These are phyloP conservation scores for Penicillium corylophilum DNA, from an alignment of 2,329 filamentous ascomycete species.

Conservation along the genomic window DNA sequence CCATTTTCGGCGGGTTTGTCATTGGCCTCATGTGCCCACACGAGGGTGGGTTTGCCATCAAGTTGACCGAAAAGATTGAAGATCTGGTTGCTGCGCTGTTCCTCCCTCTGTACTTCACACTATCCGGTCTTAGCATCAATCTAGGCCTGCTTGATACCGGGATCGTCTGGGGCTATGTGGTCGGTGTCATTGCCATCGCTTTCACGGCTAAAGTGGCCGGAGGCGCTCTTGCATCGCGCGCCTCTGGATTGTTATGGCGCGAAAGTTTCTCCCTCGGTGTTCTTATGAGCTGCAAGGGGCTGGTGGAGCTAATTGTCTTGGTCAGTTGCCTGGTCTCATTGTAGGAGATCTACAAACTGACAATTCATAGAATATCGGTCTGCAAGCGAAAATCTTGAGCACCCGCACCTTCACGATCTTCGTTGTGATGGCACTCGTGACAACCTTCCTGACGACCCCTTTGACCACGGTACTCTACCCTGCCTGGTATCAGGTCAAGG, in stretches of 20 bases:
- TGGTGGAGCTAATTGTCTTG: conserved; percentile 92
- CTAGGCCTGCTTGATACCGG: conserved; percentile 79
- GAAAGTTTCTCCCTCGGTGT: conserved; percentile 85
- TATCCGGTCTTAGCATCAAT: conserved; percentile 86
- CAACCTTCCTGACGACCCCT: conserved; percentile 80
- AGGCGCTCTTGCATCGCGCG: conserved; percentile 72
- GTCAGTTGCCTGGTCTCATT: conserved; percentile 43
- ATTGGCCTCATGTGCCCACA: conserved; percentile 87
- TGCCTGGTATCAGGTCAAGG: conserved; percentile 70
- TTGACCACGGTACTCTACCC: conserved; percentile 74
- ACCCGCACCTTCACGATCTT: conserved; percentile 86
- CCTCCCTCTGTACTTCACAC: conserved; percentile 86
- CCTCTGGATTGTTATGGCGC: conserved; percentile 80
- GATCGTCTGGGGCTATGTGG: conserved; percentile 83
- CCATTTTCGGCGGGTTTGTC: conserved; percentile 92
- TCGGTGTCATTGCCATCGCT: conserved; percentile 77
- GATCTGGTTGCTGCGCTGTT: conserved; percentile 83
- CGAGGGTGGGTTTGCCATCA: conserved; percentile 85
- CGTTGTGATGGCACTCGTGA: conserved; percentile 87
- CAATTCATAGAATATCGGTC: conserved; percentile 65
- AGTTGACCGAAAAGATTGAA: conserved; percentile 89
- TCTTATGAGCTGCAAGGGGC: conserved; percentile 94
- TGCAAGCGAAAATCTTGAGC: conserved; percentile 79
- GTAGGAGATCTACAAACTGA: neutral
- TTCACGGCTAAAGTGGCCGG: conserved; percentile 84